A percentile compares a stretch with the other conserved stretches of the same genome.
Evolutionary conservation across 495 filamentous ascomycete genomes (phyloP).

Genomic region (Rostrohypoxylon terebratum): DNA sequence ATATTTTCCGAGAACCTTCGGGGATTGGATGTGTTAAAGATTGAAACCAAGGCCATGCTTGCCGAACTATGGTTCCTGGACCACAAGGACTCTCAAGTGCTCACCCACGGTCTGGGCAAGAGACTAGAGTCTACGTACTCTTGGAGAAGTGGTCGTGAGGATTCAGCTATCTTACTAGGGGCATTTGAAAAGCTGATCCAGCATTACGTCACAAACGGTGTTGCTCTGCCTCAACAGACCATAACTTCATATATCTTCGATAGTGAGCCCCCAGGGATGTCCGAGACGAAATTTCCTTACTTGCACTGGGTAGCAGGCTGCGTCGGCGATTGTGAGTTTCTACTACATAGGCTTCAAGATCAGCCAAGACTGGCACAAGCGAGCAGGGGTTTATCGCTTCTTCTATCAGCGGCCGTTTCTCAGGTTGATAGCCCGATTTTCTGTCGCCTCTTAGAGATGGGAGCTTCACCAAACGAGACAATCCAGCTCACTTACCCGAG

Average conservation of each 20-base stretch:
- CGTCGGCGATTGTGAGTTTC: background rate
- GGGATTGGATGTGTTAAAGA: background rate
- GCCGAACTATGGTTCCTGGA: background rate
- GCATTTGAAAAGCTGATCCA: background rate
- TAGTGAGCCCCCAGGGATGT: background rate
- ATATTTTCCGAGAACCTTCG: background rate
- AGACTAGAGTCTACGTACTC: background rate
- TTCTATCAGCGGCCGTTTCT: background rate
- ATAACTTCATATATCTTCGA: background rate
- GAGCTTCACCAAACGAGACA: background rate
- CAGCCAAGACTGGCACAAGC: background rate
- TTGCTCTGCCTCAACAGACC: background rate
- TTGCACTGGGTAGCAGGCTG: background rate
- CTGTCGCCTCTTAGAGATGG: background rate
- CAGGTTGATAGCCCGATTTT: background rate
- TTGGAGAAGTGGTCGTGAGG: background rate
- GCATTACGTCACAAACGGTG: background rate
- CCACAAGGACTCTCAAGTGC: background rate
- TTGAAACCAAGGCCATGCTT: background rate
- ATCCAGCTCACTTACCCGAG: background rate
- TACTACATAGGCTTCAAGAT: background rate
- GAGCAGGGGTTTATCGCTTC: background rate
- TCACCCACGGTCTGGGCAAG: background rate
- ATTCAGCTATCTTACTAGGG: background rate
- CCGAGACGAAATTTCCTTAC: background rate